Evolutionary conservation across 1,284 basidiomycete species (phyloP).

Genomic region (Sanghuangporus sanghuang): DNA sequence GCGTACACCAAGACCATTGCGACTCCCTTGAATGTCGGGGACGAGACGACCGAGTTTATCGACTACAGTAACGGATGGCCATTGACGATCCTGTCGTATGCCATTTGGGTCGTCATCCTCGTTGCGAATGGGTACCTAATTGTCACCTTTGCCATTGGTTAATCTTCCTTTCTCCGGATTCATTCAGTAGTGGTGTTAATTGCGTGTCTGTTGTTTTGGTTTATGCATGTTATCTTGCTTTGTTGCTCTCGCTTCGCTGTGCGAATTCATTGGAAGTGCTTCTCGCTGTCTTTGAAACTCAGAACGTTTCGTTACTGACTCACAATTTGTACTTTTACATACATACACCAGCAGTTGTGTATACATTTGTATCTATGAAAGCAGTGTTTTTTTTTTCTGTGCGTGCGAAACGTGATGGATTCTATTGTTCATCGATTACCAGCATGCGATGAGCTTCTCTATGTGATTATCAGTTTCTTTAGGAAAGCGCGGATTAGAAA

Average conservation of each 20-base stretch:
- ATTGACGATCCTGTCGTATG: slow-evolving; percentile 47
- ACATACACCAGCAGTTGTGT: too few species aligned
- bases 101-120: slow-evolving; percentile 61
- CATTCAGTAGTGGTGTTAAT: background rate
- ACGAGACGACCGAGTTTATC: slow-evolving; percentile 30
- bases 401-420: too few species aligned
- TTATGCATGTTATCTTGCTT: background rate
- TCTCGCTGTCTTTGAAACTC: too few species aligned
- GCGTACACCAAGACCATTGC: background rate
- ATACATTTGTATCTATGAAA: too few species aligned
- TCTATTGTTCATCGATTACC: too few species aligned
- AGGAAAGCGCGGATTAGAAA: too few species aligned
- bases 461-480: too few species aligned
- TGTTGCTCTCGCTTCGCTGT: background rate
- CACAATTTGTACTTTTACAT: too few species aligned
- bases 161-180: background rate
- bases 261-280: too few species aligned
- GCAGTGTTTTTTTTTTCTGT: too few species aligned
- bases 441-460: too few species aligned
- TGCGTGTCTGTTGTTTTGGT: background rate
- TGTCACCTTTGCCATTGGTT: slow-evolving; percentile 40
- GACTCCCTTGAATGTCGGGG: slow-evolving; percentile 3
- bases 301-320: too few species aligned
- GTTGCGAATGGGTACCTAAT: slow-evolving; percentile 71
- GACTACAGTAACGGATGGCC: slow-evolving; percentile 63